A percentile compares a stretch with the other conserved stretches of the same genome.
These are phyloP conservation scores for Geranomyces variabilis DNA, from an alignment of 192 early-diverging fungal genomes.

Conservation along the genomic window DNA sequence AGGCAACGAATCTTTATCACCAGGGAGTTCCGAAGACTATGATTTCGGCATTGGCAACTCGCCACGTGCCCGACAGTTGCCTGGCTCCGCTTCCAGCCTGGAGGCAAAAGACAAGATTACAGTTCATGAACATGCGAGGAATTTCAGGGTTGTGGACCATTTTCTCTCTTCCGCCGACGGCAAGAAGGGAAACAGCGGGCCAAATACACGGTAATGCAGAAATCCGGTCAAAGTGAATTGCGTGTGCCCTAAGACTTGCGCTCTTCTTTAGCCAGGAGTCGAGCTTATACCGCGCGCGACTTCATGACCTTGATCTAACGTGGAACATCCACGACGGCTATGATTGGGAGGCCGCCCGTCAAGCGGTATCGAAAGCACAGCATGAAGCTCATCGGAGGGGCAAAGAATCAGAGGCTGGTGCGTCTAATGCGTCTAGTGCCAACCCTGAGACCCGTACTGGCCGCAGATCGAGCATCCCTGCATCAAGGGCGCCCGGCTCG, in stretches of 20 bases:
- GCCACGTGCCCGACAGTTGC: background rate
- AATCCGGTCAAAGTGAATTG: too few relatives aligned
- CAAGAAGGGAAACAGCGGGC: too few relatives aligned
- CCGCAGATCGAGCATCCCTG: background rate
- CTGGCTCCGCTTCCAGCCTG: too few relatives aligned
- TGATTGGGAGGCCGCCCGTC: constrained; percentile 56
- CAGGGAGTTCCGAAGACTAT: constrained; percentile 18
- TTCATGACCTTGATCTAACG: constrained; percentile 63
- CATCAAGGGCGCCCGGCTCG: background rate
- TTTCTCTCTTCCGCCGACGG: too few relatives aligned
- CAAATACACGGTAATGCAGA: too few relatives aligned
- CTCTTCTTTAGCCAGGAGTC: background rate
- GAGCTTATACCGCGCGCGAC: constrained; percentile 49
- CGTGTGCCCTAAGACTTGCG: too few relatives aligned
- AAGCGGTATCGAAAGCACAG: background rate
- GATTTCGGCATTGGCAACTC: constrained; percentile 13
- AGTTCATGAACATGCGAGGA: too few relatives aligned
- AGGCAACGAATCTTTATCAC: constrained; percentile 18
- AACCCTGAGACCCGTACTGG: background rate
- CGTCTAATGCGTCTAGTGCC: too few relatives aligned
- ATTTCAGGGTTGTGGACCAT: too few relatives aligned
- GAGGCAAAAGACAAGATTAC: too few relatives aligned
- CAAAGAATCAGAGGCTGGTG: background rate
- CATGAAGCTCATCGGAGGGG: constrained; percentile 7
- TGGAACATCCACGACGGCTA: constrained; percentile 72